These are phyloP conservation scores for Nakazawaea anatomiae DNA, from an alignment of 805 yeast genomes.

Conservation along the genomic window DNA sequence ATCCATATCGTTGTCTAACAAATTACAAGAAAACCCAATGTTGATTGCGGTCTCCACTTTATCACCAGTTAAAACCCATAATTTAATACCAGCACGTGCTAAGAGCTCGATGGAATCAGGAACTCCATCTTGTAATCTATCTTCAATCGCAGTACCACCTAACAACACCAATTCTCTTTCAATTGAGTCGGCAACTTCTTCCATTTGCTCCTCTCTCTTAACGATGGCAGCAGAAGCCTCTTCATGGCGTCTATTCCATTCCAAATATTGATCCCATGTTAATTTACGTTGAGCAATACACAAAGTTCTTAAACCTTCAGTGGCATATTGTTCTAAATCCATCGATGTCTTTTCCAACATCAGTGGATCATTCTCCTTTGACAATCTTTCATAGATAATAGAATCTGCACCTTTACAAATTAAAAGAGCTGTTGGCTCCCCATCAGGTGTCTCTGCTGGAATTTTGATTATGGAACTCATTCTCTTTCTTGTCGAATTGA, in stretches of 20 bases:
- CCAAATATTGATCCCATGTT: constrained; percentile 34
- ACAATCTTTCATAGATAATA: constrained; percentile 62
- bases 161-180: constrained; percentile 52
- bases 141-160: constrained; percentile 84
- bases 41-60: constrained; percentile 80
- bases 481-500: constrained; percentile 81
- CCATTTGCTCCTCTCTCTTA: constrained; percentile 54
- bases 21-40: constrained; percentile 74
- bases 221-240: constrained; percentile 52
- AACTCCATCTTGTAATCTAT: constrained; percentile 71
- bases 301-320: constrained; percentile 73
- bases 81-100: constrained; percentile 67
- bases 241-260: constrained; percentile 52
- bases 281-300: constrained; percentile 59
- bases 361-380: constrained; percentile 34
- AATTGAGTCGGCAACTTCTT: constrained; percentile 48
- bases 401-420: constrained; percentile 87
- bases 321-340: constrained; percentile 64
- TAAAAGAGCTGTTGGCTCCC: constrained; percentile 53
- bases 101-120: constrained; percentile 66
- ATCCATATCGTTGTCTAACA: constrained; percentile 64
- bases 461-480: constrained; percentile 78
- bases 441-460: constrained; percentile 40
- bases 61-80: constrained; percentile 84
- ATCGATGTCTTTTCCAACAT: constrained; percentile 52